Base-by-base conservation (phyloP, 2,329 filamentous ascomycete species). In the Lecanicillium sp. region DNA sequence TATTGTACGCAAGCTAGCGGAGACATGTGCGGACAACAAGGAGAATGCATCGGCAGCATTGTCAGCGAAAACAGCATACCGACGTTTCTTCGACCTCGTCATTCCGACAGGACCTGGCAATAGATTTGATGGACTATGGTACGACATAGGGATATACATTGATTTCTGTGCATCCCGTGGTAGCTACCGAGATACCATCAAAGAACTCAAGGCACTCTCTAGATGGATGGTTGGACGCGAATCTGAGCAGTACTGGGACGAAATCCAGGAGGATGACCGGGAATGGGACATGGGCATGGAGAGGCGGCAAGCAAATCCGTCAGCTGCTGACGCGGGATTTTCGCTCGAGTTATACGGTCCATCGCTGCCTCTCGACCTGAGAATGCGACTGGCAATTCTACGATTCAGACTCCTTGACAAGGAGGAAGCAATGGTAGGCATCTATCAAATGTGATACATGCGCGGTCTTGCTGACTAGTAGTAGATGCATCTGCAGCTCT, bases 261-360 rank as follows among this genome's bases (percentile, higher is more conserved):
- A 74, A 8, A 74, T 77, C 54, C 71, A 77, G 24, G 72, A 79
- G 5, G 88, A 96, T 61, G 90, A 95, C 62, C 78, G 90, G 49
- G 93, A 98, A 67, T 98, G 90, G 81, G 93, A 98, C 62, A 67
- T 78, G 5, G 77, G 83, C 37, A 80, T 89, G 59, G 72, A 76
- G 17, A 83, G 93, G 52, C 81, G 90, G 49, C 63, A 71, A 2
- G 66, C 75, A 49, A 75, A 87, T 5, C 64, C 77, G 2, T 77
- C 77, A 1, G 95, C 86, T 61, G 65, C 74, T 4, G 74, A 68
- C 3, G 66, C 65, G 37, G 80, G 79, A 60, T 70, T 75, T 1
- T 59, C 67, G 4, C 70, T 8, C 9, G 27, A 74, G 5, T 69
- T 75, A 0, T 95, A 95, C 62, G 90, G 88, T 0, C 65, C 75